A percentile compares a stretch with the other conserved stretches of the same genome.
These are phyloP conservation scores for Aegilops sharonensis DNA, from an alignment of 176 grass and related monocot species.

Conservation along the genomic window DNA sequence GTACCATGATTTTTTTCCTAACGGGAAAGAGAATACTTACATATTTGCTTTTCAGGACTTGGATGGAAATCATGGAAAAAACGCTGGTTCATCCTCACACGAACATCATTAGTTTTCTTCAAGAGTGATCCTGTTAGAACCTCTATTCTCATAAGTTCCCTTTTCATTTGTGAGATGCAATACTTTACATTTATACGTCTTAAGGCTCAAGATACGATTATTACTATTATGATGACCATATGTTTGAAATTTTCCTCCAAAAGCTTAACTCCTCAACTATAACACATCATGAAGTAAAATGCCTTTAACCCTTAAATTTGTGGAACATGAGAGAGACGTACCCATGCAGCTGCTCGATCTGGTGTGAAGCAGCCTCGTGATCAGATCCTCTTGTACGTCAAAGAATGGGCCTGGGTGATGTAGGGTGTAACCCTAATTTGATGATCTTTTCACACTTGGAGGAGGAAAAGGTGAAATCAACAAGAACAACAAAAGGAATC, in stretches of 20 bases:
- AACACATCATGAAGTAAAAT: conserved; percentile 17
- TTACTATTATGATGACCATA: neutral
- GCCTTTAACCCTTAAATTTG: neutral
- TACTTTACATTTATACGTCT: neutral
- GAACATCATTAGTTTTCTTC: conserved; percentile 98
- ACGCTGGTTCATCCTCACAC: conserved; percentile 98
- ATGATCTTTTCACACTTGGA: too few species aligned
- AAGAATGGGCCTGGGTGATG: too few species aligned
- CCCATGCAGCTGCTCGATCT: too few species aligned
- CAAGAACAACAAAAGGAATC: too few species aligned
- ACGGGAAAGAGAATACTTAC: conserved; percentile 14
- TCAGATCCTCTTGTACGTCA: too few species aligned
- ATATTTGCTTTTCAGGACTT: conserved; percentile 62
- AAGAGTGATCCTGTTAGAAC: conserved; percentile 96
- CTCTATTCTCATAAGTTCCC: conserved; percentile 5
- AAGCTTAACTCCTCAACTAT: neutral
- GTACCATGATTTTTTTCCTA: neutral
- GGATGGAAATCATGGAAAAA: conserved; percentile 99
- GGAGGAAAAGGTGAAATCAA: too few species aligned
- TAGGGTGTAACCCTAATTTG: too few species aligned
- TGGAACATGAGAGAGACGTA: too few species aligned
- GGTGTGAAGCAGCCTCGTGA: too few species aligned
- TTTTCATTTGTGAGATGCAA: conserved; percentile 5
- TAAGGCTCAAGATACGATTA: neutral
- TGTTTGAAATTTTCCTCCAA: neutral